Base-by-base conservation (phyloP, 2,329 filamentous ascomycete genomes). In the Microcyclospora tardicrescens region DNA sequence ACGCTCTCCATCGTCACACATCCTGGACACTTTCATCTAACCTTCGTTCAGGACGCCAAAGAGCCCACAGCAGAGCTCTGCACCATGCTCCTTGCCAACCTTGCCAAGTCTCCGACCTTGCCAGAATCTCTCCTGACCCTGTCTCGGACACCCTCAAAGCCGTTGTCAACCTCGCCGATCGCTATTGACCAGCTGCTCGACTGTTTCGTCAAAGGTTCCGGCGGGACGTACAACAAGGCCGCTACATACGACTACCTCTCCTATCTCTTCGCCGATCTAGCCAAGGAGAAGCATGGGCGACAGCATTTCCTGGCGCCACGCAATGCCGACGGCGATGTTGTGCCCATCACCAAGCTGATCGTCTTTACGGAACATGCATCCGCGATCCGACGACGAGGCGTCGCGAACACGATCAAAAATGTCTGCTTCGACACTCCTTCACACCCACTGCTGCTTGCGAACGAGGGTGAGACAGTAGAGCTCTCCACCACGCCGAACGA, bases 391-490 rank as follows among this genome's bases (percentile, higher is more conserved):
- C 73, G 91, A 39, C 84, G 85, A 53, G 91, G 91, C n/a, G 87
- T 95, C n/a, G 89, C 89, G 6, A 86, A 80, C 43, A 91, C 85
- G 9, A 85, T 98, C 58, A 96, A 96, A 62, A 98, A 98, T 56
- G 77, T 84, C 24, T 78, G 84, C 6, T 96, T 98, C 56, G 82
- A 93, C 52, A 63, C 89, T 5, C 62, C 74, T 2, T 73, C 80
- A 0, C 89, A 96, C 53, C 67, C 74, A 0, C 64, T 70, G 2
- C 40, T 56, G 9, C 42, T 54, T 2, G 36, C 34, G 4, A 30
- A 39, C 6, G 44, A 45, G 11, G 31, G 28, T 9, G 30, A 35
- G 13, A 8, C 4, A 24, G 19, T 28, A 8, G 42, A 30, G 10
- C 78, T 94, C 38, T 63, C 95, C 34, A 71, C 61, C 2, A 52